Evolutionary conservation across 371 early-diverging fungal genomes (phyloP).

Genomic region (Saksenaea oblongispora): DNA sequence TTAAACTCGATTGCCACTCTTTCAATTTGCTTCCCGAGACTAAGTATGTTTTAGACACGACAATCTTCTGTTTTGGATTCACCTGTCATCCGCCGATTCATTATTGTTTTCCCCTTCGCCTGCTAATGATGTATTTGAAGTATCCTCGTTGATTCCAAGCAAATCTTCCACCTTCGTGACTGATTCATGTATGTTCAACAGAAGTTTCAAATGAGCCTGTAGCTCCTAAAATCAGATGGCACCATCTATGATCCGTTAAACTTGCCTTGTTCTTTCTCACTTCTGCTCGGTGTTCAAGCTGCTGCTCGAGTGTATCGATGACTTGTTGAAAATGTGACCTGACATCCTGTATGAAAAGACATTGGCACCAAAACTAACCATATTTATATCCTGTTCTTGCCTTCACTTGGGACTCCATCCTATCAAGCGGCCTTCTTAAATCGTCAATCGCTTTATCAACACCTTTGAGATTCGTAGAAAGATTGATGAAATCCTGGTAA

Average conservation of each 20-base stretch:
- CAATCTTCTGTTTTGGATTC: slow-evolving; percentile 1
- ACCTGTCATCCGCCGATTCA: slow-evolving; percentile 24
- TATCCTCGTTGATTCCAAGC: slow-evolving; percentile 57
- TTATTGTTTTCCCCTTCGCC: slow-evolving; percentile 7
- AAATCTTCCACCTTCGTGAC: slow-evolving; percentile 76
- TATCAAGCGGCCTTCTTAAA: slow-evolving; percentile 57
- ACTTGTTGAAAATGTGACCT: slow-evolving; percentile 54
- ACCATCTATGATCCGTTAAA: neutral
- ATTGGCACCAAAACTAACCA: neutral
- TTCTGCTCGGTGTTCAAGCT: slow-evolving; percentile 61
- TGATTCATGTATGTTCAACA: slow-evolving; percentile 74
- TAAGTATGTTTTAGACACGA: neutral
- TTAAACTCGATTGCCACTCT: slow-evolving; percentile 88
- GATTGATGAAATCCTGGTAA: slow-evolving; percentile 80
- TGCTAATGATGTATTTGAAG: neutral
- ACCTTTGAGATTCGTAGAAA: slow-evolving; percentile 79
- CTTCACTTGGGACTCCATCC: slow-evolving; percentile 60
- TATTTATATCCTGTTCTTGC: slow-evolving; percentile 33
- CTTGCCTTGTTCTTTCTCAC: slow-evolving; percentile 72
- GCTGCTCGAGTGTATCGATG: slow-evolving; percentile 56
- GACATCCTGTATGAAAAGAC: slow-evolving; percentile 33
- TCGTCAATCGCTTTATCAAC: slow-evolving; percentile 72
- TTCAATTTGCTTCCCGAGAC: slow-evolving; percentile 69
- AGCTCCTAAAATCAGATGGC: neutral
- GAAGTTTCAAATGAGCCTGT: slow-evolving; percentile 63